Base-by-base conservation (phyloP, 345 rosid species). In the Odontarrhena argentea region DNA sequence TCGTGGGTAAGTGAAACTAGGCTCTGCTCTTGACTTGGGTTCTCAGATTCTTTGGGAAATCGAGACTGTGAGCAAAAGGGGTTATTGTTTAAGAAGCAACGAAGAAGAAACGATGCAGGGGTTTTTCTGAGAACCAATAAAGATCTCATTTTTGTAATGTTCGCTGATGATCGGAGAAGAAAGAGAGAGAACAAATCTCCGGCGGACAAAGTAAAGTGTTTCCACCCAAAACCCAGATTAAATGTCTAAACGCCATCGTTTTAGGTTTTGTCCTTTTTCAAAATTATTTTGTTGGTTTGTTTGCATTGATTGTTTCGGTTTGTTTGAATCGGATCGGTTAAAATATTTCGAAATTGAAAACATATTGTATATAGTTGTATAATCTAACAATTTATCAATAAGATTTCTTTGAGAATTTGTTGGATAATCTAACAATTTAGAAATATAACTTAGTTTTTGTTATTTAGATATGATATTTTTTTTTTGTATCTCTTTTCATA, bases 51-150 rank as follows among this genome's bases (percentile, higher is more conserved):
- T 42, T 55, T 38, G 55, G 68, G 70, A 14, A 48, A 15, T 40
- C 65, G 80, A 38, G 87, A 22, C 35, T 49, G 68, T 12, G 92
- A 85, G 66, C 80, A 83, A 18, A 82, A 65, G 62, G 47, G 68
- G 54, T 78, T 79, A 1, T 68, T 28, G 46, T 45, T 55, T 66
- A n/a, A 32, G 2, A 77, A 57, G 9, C 55, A 62, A 41, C 80
- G 77, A 51, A 70, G 76, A 55, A 64, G 65, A 59, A 13, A 7
- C 30, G 49, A 60, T 9, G 69, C 48, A 65, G 58, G 50, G 4
- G 55, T 15, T 46, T 64, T 68, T n/a, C 80, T 67, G 60, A 68
- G 54, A 46, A 32, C 54, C 35, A 75, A 38, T 18, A 71, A 63
- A 70, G 77, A 51, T 52, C 72, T 77, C 85, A 78, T 79, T 32